These are phyloP conservation scores for Croton setiger DNA, from an alignment of 441 rosid species.

Conservation along the genomic window DNA sequence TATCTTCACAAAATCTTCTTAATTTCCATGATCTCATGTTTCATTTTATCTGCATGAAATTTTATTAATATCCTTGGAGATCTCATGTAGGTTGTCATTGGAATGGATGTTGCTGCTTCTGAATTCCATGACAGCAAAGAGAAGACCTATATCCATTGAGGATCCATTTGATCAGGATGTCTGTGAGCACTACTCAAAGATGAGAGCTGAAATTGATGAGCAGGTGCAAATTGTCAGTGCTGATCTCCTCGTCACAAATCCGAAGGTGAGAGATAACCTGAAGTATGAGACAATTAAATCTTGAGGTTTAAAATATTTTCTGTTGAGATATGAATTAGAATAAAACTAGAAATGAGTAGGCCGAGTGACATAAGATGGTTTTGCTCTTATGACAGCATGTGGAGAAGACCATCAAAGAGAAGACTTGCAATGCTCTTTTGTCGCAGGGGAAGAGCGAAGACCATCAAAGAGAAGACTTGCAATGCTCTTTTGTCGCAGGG, in stretches of 20 bases:
- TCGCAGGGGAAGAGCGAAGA: constrained; percentile 96
- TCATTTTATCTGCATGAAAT: no score
- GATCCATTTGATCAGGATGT: constrained; percentile 99
- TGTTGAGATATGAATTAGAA: no score
- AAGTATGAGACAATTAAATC: no score
- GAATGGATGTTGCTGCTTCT: constrained; percentile 99
- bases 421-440: constrained; percentile 94
- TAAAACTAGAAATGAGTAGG: no score
- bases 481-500: constrained; percentile 97
- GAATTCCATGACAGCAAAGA: constrained; percentile 70
- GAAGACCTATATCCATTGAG: constrained; percentile 81
- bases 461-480: constrained; percentile 82
- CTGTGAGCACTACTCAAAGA: constrained; percentile 82
- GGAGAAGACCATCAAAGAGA: constrained; percentile 80
- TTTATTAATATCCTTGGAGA: no score
- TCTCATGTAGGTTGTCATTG: constrained; percentile 73
- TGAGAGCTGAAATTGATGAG: constrained; percentile 71
- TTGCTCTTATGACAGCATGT: constrained; percentile 52
- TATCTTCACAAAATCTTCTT: no score
- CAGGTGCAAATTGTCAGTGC: constrained; percentile 88
- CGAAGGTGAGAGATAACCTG: constrained; percentile 50
- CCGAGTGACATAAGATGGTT: no score
- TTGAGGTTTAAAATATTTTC: not conserved
- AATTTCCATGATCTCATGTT: no score
- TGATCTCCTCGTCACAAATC: constrained; percentile 95